Evolutionary conservation across 495 filamentous ascomycete species (phyloP), one percentile per base, ranked within the genome.

Genomic region (Xeromyces bisporus): DNA sequence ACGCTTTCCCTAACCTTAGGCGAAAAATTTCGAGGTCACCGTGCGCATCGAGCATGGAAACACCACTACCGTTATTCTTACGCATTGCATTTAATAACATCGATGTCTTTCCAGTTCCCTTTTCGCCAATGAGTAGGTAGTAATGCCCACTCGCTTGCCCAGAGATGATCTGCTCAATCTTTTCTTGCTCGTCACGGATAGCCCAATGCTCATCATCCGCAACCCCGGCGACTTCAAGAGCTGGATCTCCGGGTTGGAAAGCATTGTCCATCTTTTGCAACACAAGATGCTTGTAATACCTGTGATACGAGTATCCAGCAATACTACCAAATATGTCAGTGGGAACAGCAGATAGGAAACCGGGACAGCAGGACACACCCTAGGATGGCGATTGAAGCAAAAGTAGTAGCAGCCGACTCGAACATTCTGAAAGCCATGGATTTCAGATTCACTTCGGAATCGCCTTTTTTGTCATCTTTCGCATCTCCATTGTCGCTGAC

Each of bases 11-110:
- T 8, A 97, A 65, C 10, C 89, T 64, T 18, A 93, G 74, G 6
- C 89, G 78, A 50, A 97, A 93, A 33, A 96, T 91, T 46, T 97
- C 89, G 1, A 85, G 66, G 54, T 96, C 85, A 20, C 80, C 80
- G 52, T 96, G 89, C 2, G 91, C 86, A 50, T 97, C 89, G 44
- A 94, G 79, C 79, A 96, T 87, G 34, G 83, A 75, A 32, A 79
- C 73, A 10, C 80, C 79, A 33, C 84, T 76, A 8, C 87, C 89
- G 37, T 85, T 68, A 25, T 86, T 72, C 51, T 87, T 85, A 23
- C 74, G 71, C 82, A 97, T 97, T 8, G 83, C 83, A 42, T 92
- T 78, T 23, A 97, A 64, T 6, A 97, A 56, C 89, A 97, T 94
- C 25, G 79, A 85, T 10, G 79, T 85, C 56, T 97, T 97, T 2